Percentiles rank a stretch among this genome's conserved stretches.
These are phyloP conservation scores for Trichoderma atroviride DNA, from an alignment of 2,329 filamentous ascomycete species.

Conservation along the genomic window DNA sequence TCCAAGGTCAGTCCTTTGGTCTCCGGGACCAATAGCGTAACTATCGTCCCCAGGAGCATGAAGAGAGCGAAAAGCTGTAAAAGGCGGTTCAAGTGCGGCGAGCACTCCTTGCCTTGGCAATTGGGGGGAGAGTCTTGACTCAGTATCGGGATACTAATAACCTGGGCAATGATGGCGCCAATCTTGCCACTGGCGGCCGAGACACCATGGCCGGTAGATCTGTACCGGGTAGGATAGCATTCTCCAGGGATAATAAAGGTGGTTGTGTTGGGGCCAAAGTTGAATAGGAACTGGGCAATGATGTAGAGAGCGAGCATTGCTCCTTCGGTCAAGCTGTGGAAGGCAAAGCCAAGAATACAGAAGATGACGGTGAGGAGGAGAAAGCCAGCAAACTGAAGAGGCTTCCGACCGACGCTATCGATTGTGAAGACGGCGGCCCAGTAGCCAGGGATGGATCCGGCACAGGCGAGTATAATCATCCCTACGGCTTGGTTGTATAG, in stretches of 20 bases:
- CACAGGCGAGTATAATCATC: slow-evolving; percentile 75
- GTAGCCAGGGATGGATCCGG: slow-evolving; percentile 78
- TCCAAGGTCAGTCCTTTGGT: slow-evolving; percentile 76
- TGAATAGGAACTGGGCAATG: slow-evolving; percentile 67
- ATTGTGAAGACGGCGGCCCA: slow-evolving; percentile 74
- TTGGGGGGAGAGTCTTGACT: slow-evolving; percentile 56
- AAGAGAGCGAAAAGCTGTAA: slow-evolving; percentile 80
- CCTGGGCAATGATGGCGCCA: slow-evolving; percentile 68
- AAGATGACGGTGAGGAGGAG: slow-evolving; percentile 63
- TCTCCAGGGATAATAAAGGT: slow-evolving; percentile 68
- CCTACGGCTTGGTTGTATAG: slow-evolving; percentile 75
- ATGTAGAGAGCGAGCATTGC: slow-evolving; percentile 64
- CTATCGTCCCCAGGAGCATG: slow-evolving; percentile 73
- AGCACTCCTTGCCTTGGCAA: slow-evolving; percentile 53
- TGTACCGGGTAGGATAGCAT: slow-evolving; percentile 65
- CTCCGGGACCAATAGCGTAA: slow-evolving; percentile 74
- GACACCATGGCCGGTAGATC: slow-evolving; percentile 64
- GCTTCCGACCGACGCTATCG: slow-evolving; percentile 75
- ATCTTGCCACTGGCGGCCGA: slow-evolving; percentile 69
- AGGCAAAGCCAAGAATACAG: slow-evolving; percentile 63
- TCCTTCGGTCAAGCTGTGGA: slow-evolving; percentile 50
- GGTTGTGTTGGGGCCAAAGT: slow-evolving; percentile 66
- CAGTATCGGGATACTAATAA: slow-evolving; percentile 64
- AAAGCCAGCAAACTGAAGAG: slow-evolving; percentile 70
- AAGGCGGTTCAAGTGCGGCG: slow-evolving; percentile 69